Percentiles rank a stretch among this genome's conserved stretches.
These are phyloP conservation scores for Sporothrix euskadiensis DNA, from an alignment of 2,329 filamentous ascomycete species.

Conservation along the genomic window DNA sequence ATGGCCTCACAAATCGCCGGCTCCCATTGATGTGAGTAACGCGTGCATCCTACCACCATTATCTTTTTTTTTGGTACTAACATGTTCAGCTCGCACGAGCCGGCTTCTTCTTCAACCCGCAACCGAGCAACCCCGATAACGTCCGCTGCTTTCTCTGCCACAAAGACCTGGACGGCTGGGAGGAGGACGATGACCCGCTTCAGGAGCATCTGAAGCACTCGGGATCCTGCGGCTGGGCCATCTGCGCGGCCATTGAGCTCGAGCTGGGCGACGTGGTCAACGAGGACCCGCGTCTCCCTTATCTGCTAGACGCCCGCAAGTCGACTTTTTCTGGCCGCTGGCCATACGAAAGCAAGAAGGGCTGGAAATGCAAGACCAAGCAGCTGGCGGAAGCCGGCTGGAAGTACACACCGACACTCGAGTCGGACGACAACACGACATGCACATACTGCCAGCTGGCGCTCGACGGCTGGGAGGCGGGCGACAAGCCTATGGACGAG, in stretches of 20 bases:
- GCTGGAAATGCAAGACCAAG: slow-evolving; percentile 85
- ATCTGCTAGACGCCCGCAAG: slow-evolving; percentile 74
- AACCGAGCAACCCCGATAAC: slow-evolving; percentile 76
- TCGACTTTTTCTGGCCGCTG: slow-evolving; percentile 82
- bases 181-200: slow-evolving; percentile 78
- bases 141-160: slow-evolving; percentile 85
- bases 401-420: slow-evolving; percentile 83
- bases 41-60: slow-evolving; percentile 42
- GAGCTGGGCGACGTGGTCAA: slow-evolving; percentile 62
- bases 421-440: slow-evolving; percentile 84
- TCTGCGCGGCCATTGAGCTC: slow-evolving; percentile 64
- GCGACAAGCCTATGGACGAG: slow-evolving; percentile 89
- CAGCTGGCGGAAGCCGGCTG: slow-evolving; percentile 93
- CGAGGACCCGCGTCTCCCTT: slow-evolving; percentile 71
- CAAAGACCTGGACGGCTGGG: slow-evolving; percentile 88
- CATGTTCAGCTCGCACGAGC: slow-evolving; percentile 73
- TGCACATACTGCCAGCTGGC: slow-evolving; percentile 89
- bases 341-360: slow-evolving; percentile 86
- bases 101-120: slow-evolving; percentile 86
- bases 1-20: slow-evolving; percentile 78
- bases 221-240: slow-evolving; percentile 81
- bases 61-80: slow-evolving; percentile 37
- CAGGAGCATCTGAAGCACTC: slow-evolving; percentile 84
- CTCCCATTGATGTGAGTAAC: slow-evolving; percentile 61
- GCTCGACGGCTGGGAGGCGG: slow-evolving; percentile 91